phyloP scores from a whole-genome alignment of 2,329 filamentous ascomycete species.

The Ascochyta rabiei region DNA sequence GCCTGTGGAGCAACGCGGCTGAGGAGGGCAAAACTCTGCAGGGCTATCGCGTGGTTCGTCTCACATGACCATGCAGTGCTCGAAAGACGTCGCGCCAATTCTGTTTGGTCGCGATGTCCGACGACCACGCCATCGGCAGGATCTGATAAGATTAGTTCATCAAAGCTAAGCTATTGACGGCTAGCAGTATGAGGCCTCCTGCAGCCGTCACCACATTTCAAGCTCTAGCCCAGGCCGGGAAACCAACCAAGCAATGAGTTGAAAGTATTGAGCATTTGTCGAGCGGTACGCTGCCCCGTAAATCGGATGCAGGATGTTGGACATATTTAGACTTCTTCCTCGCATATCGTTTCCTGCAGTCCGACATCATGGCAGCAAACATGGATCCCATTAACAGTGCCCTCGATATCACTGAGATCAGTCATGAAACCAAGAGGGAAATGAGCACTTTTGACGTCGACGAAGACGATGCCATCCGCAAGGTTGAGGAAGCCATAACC shows the following conservation, averaged over 20 bases:
- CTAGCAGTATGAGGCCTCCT: slow-evolving; percentile 15
- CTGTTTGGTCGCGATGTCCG: slow-evolving; percentile 2
- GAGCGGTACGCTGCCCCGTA: background rate
- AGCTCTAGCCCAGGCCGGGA: slow-evolving; percentile 21
- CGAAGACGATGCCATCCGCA: slow-evolving; percentile 24
- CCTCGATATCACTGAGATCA: slow-evolving; percentile 6
- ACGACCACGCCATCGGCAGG: slow-evolving; percentile 9
- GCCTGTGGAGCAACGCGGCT: slow-evolving; percentile 1
- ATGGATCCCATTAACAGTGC: slow-evolving; percentile 5
- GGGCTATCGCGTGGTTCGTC: background rate
- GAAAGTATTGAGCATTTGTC: slow-evolving; percentile 8
- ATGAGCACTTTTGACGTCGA: slow-evolving; percentile 20
- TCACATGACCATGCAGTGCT: background rate
- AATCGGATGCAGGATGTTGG: background rate
- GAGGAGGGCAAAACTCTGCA: slow-evolving; percentile 7
- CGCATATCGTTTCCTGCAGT: background rate
- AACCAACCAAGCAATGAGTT: slow-evolving; percentile 10
- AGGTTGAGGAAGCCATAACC: slow-evolving; percentile 21
- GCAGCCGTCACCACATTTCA: slow-evolving; percentile 15
- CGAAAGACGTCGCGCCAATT: background rate
- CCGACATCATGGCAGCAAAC: slow-evolving; percentile 4
- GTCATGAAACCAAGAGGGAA: slow-evolving; percentile 16
- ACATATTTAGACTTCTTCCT: slow-evolving; percentile 1
- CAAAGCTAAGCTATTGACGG: slow-evolving; percentile 6
- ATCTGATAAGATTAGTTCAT: slow-evolving; percentile 26